phyloP scores from a whole-genome alignment of 768 basidiomycete genomes.

The Boletus pseudopeckii region DNA sequence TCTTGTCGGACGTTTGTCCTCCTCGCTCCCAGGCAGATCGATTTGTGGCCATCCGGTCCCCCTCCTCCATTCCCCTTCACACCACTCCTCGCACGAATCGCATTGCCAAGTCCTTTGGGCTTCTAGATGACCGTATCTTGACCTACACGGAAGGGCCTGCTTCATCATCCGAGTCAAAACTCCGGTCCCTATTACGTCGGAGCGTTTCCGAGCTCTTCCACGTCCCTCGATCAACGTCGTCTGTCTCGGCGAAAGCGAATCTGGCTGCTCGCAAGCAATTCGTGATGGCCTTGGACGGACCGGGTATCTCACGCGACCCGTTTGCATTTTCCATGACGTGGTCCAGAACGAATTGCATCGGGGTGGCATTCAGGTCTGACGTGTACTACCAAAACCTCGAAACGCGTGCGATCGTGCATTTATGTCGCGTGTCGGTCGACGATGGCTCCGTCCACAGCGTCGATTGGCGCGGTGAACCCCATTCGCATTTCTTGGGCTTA shows the following conservation, averaged over 20 bases:
- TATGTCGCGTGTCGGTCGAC: conserved; percentile 40
- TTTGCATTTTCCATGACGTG: conserved; percentile 60
- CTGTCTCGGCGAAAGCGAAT: conserved; percentile 57
- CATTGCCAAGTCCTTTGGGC: conserved; percentile 59
- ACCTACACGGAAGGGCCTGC: conserved; percentile 44
- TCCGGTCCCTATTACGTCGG: conserved; percentile 47
- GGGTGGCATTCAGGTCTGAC: conserved; percentile 56
- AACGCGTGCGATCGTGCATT: conserved; percentile 48
- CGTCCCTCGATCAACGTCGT: conserved; percentile 26
- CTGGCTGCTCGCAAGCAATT: conserved; percentile 53
- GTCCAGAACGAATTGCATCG: conserved; percentile 57
- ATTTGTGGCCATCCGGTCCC: conserved; percentile 55
- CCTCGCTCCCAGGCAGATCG: conserved; percentile 47
- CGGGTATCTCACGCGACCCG: conserved; percentile 52
- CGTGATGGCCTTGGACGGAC: conserved; percentile 59
- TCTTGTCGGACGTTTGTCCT: background rate
- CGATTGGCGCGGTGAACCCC: conserved; percentile 46
- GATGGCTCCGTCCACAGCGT: conserved; percentile 44
- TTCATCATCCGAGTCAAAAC: conserved; percentile 36
- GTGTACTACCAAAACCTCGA: conserved; percentile 63
- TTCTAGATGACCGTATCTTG: conserved; percentile 53
- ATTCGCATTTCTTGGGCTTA: conserved; percentile 44
- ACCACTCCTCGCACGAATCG: conserved; percentile 66
- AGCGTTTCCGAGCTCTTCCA: conserved; percentile 52
- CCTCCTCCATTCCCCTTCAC: conserved; percentile 50